Conservation (phyloP, 495 filamentous ascomycete species). For the Articulospora tetracladia region DNA sequence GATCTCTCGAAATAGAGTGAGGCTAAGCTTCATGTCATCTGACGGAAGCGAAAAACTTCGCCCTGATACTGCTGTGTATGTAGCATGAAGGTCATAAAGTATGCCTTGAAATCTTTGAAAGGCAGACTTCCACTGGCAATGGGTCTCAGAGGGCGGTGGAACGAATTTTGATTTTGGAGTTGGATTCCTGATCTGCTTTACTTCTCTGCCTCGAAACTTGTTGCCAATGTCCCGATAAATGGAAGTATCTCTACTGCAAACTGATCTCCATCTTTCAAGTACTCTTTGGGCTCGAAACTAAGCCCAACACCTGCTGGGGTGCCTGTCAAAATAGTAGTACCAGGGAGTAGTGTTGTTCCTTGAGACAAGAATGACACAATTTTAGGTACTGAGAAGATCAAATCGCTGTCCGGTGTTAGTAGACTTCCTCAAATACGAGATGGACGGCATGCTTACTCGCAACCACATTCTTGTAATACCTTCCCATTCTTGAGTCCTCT, state of each 20-base stretch:
- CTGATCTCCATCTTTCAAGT: slow-evolving; percentile 42
- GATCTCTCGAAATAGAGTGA: neutral
- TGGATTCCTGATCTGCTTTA: slow-evolving; percentile 13
- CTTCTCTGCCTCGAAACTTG: slow-evolving; percentile 39
- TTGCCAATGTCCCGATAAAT: slow-evolving; percentile 41
- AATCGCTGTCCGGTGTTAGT: slow-evolving; percentile 29
- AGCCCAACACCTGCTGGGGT: slow-evolving; percentile 45
- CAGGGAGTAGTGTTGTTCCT: slow-evolving; percentile 41
- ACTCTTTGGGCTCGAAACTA: slow-evolving; percentile 35
- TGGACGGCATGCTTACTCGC: slow-evolving; percentile 36
- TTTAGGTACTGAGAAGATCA: slow-evolving; percentile 42
- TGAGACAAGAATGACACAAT: slow-evolving; percentile 45
- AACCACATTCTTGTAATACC: slow-evolving; percentile 43
- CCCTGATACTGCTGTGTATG: no score
- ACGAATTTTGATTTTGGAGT: no score
- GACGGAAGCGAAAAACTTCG: neutral
- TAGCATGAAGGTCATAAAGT: no score
- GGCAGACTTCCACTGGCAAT: no score
- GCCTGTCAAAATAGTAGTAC: slow-evolving; percentile 44
- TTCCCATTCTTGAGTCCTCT: slow-evolving; percentile 44
- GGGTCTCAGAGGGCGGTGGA: neutral
- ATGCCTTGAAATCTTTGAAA: no score
- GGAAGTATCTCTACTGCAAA: slow-evolving; percentile 43
- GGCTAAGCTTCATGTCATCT: neutral
- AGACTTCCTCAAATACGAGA: neutral